Percentiles rank a stretch among this genome's conserved stretches.
Evolutionary conservation across 179 eudicot genomes (phyloP).

Genomic region (Dionaea muscipula): DNA sequence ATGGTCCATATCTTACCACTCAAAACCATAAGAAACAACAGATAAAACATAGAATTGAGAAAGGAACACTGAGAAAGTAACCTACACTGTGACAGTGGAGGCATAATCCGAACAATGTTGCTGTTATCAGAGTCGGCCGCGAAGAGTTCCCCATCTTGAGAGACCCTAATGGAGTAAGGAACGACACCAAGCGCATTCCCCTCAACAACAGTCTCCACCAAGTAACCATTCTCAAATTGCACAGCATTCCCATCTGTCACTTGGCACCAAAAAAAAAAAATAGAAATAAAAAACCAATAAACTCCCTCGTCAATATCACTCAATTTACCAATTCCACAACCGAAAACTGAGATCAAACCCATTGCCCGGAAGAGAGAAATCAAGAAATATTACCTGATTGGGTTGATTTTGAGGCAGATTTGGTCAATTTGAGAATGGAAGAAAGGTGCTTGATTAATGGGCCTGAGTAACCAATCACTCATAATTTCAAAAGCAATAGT

Average conservation of each 20-base stretch:
- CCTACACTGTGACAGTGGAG: constrained; percentile 91
- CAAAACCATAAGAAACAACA: too few relatives aligned
- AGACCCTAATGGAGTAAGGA: constrained; percentile 68
- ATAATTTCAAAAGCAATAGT: constrained; percentile 3
- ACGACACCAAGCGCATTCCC: constrained; percentile 83
- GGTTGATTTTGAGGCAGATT: constrained; percentile 51
- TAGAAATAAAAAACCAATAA: too few relatives aligned
- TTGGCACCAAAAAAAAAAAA: neutral
- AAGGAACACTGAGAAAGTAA: constrained; percentile 5
- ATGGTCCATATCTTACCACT: too few relatives aligned
- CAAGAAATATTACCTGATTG: constrained; percentile 38
- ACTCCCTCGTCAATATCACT: neutral
- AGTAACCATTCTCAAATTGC: constrained; percentile 81
- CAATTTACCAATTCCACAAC: neutral
- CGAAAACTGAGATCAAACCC: neutral
- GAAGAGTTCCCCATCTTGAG: constrained; percentile 85
- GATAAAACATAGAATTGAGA: neutral
- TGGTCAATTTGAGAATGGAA: constrained; percentile 57
- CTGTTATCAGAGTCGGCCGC: constrained; percentile 86
- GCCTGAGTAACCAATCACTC: constrained; percentile 22
- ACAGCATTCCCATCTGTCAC: constrained; percentile 62
- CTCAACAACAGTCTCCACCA: constrained; percentile 86
- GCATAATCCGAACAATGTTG: constrained; percentile 80
- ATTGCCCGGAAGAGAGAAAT: neutral
- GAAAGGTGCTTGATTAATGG: constrained; percentile 51